A percentile compares a stretch with the other conserved stretches of the same genome.
Conservation (phyloP, 2,329 filamentous ascomycete genomes). For the Ambrosiella xylebori region DNA sequence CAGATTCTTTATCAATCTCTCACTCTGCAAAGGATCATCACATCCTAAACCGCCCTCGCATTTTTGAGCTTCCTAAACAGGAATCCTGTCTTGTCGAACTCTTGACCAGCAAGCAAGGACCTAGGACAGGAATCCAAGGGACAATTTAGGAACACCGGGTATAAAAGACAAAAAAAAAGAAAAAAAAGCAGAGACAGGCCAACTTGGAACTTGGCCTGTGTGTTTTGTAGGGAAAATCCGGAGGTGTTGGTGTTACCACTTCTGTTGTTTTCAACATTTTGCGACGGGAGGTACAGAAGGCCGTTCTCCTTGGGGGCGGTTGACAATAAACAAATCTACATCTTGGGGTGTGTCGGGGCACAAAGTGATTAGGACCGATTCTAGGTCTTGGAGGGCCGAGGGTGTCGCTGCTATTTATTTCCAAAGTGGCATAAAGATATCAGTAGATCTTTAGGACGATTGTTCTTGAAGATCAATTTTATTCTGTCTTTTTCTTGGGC, state of each 20-base stretch:
- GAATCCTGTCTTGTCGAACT: not conserved
- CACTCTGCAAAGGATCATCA: not conserved
- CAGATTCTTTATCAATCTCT: not conserved
- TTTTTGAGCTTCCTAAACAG: not conserved
- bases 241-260: too few relatives aligned
- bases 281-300: too few relatives aligned
- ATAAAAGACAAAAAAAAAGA: not conserved
- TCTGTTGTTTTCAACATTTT: too few relatives aligned
- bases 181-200: not conserved
- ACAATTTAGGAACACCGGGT: not conserved
- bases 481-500: not conserved
- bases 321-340: not conserved
- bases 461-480: not conserved
- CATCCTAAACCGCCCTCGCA: not conserved
- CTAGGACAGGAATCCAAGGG: not conserved
- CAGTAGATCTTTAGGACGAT: not conserved
- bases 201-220: not conserved
- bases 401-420: not conserved
- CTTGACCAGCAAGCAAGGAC: not conserved
- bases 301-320: too few relatives aligned
- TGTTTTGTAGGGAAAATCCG: not conserved
- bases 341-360: not conserved
- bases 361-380: not conserved
- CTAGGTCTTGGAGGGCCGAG: not conserved
- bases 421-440: not conserved